phyloP scores from a whole-genome alignment of 202 grass and related monocot species.

The Schoenoplectus triqueter region DNA sequence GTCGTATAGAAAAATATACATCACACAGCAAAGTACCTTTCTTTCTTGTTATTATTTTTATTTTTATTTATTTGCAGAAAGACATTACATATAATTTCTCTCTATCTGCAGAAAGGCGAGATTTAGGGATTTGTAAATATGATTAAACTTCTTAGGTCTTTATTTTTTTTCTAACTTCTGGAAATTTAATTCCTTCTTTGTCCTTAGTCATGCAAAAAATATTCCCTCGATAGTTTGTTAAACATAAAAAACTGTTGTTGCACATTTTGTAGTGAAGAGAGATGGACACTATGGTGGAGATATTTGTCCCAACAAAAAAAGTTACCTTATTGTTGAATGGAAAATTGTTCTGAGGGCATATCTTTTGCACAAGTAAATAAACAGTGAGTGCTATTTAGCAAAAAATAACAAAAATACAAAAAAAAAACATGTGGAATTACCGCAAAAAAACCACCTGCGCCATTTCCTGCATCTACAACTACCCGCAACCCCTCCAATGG shows the following conservation, averaged over 20 bases:
- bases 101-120: neutral
- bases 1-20: neutral
- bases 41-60: neutral
- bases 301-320: neutral
- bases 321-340: neutral
- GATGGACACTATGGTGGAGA: neutral
- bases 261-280: neutral
- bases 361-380: neutral
- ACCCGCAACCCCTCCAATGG: conserved; percentile 89
- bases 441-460: conserved; percentile 96
- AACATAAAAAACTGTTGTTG: neutral
- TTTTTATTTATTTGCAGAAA: neutral
- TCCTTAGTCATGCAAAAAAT: too few species aligned
- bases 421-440: conserved; percentile 58
- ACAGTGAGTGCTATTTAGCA: neutral
- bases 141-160: too few species aligned
- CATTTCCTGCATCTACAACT: conserved; percentile 91
- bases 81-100: neutral
- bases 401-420: conserved; percentile 1
- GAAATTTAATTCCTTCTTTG: too few species aligned
- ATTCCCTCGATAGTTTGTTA: neutral
- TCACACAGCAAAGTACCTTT: neutral
- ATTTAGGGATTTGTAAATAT: neutral
- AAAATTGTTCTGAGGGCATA: neutral
- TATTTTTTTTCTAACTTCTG: too few species aligned